phyloP scores from a whole-genome alignment of 2,329 filamentous ascomycete genomes.

The Neonectria magnoliae region DNA sequence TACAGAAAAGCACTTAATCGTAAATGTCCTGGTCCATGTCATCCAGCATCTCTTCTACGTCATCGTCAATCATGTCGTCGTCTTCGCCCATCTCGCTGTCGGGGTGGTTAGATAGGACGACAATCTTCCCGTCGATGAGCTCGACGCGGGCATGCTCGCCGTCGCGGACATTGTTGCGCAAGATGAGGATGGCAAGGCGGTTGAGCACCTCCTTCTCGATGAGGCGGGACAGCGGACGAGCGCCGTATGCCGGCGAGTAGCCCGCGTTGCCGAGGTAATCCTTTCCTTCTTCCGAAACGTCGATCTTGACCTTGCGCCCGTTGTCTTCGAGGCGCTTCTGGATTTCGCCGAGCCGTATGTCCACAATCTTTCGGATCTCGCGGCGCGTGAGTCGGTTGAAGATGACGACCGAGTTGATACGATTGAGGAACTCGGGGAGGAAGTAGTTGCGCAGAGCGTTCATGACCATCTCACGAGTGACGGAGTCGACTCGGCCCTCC shows the following conservation, averaged over 20 bases:
- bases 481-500: slow-evolving; percentile 86
- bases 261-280: slow-evolving; percentile 92
- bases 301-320: slow-evolving; percentile 83
- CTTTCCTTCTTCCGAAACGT: slow-evolving; percentile 85
- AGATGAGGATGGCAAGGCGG: slow-evolving; percentile 87
- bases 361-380: slow-evolving; percentile 96
- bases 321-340: slow-evolving; percentile 91
- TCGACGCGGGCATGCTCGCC: slow-evolving; percentile 85
- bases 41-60: slow-evolving; percentile 72
- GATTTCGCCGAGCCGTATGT: slow-evolving; percentile 86
- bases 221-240: slow-evolving; percentile 84
- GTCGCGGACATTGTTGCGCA: slow-evolving; percentile 85
- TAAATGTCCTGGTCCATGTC: slow-evolving; percentile 71
- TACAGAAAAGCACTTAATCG: slow-evolving; percentile 44
- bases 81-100: slow-evolving; percentile 71
- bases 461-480: slow-evolving; percentile 91
- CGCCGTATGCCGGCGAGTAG: slow-evolving; percentile 95
- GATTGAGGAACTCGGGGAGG: slow-evolving; percentile 97
- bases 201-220: slow-evolving; percentile 99
- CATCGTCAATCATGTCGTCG: slow-evolving; percentile 78
- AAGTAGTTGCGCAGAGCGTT: slow-evolving; percentile 93
- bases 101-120: slow-evolving; percentile 83
- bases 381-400: slow-evolving; percentile 93
- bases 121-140: slow-evolving; percentile 80
- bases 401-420: slow-evolving; percentile 95